A percentile compares a stretch with the other conserved stretches of the same genome.
phyloP scores from a whole-genome alignment of 768 basidiomycete species.

The Lentinula aciculospora region DNA sequence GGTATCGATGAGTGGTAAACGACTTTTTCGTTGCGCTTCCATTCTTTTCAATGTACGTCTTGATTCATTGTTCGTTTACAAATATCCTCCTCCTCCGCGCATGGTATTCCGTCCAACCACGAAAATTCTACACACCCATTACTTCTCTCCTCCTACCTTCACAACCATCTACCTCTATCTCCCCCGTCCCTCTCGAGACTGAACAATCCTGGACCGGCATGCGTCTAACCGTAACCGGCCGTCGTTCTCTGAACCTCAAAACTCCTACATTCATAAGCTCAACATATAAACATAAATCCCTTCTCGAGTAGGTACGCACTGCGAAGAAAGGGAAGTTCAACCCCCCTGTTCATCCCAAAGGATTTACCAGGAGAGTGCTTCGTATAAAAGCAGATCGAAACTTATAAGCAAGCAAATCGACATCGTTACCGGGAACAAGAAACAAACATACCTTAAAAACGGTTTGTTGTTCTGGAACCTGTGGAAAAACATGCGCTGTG shows the following conservation, averaged over 20 bases:
- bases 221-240: constrained; percentile 91
- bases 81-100: constrained; percentile 94
- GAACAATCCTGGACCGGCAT: constrained; percentile 88
- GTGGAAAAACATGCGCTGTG: constrained; percentile 92
- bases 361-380: constrained; percentile 90
- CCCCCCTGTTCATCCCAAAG: constrained; percentile 81
- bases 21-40: not conserved
- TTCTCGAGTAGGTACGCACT: constrained; percentile 67
- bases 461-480: constrained; percentile 92
- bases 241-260: constrained; percentile 78
- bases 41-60: not conserved
- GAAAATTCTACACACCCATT: constrained; percentile 95
- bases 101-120: constrained; percentile 94
- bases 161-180: not conserved
- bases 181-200: no score
- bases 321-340: constrained; percentile 45
- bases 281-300: no score
- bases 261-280: constrained; percentile 73
- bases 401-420: constrained; percentile 63
- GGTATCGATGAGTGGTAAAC: constrained; percentile 88
- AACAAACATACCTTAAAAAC: constrained; percentile 93
- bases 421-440: no score
- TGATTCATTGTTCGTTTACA: constrained; percentile 20
- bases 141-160: constrained; percentile 83
- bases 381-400: constrained; percentile 91